These are phyloP conservation scores for Aspergillus puulaauensis DNA, from an alignment of 2,329 filamentous ascomycete genomes.

Conservation along the genomic window DNA sequence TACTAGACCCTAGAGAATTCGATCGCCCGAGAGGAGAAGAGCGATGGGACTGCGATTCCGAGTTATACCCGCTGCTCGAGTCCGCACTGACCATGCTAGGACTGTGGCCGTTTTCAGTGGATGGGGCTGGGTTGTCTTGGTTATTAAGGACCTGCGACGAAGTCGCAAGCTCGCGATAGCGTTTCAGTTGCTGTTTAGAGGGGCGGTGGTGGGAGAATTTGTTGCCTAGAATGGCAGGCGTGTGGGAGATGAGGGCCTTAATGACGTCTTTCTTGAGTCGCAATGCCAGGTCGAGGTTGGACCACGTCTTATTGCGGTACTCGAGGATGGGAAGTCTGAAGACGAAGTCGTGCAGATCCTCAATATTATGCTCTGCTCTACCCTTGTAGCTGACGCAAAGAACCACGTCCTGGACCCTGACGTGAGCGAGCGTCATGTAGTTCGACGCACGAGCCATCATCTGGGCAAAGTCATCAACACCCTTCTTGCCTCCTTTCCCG, in stretches of 20 bases:
- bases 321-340: constrained; percentile 93
- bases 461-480: constrained; percentile 86
- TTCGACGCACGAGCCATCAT: constrained; percentile 96
- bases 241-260: constrained; percentile 89
- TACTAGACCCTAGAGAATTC: constrained; percentile 35
- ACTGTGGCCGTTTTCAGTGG: constrained; percentile 32
- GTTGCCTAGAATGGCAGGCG: constrained; percentile 94
- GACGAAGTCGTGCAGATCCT: constrained; percentile 96
- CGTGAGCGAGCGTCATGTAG: constrained; percentile 95
- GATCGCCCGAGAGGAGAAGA: constrained; percentile 37
- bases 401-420: constrained; percentile 92
- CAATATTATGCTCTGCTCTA: constrained; percentile 89
- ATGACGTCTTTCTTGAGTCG: constrained; percentile 93
- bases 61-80: constrained; percentile 37
- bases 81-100: constrained; percentile 33
- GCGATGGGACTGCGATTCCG: constrained; percentile 36
- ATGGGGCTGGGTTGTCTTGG: constrained; percentile 27
- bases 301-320: constrained; percentile 99
- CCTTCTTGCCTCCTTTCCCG: constrained; percentile 60
- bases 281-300: constrained; percentile 88
- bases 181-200: constrained; percentile 72
- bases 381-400: constrained; percentile 96
- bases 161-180: constrained; percentile 80
- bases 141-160: constrained; percentile 65
- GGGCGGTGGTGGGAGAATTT: constrained; percentile 91